These are phyloP conservation scores for Lachancea sp. DNA, from an alignment of 805 yeast genomes.

Conservation along the genomic window DNA sequence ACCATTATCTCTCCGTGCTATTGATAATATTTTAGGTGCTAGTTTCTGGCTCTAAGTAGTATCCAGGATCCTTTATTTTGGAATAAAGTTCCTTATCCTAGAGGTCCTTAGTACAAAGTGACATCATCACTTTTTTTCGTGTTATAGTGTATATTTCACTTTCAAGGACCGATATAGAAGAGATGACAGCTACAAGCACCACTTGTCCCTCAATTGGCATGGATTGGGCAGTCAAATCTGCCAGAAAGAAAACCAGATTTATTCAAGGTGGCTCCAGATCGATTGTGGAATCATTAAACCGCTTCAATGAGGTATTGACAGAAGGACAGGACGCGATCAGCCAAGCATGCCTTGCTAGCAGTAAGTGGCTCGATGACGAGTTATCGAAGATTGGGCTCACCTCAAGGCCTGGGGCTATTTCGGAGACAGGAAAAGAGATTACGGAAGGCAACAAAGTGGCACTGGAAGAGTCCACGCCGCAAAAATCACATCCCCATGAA, in stretches of 20 bases:
- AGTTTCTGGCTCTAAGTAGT: too few species aligned
- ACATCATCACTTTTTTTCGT: constrained; percentile 2
- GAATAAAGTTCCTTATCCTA: neutral
- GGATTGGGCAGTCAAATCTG: constrained; percentile 31
- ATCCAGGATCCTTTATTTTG: too few species aligned
- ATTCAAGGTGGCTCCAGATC: constrained; percentile 29
- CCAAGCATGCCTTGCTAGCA: constrained; percentile 13
- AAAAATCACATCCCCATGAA: neutral
- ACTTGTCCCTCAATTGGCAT: constrained; percentile 9
- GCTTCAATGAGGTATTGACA: constrained; percentile 20
- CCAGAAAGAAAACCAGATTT: constrained; percentile 24
- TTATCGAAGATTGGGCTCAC: constrained; percentile 4
- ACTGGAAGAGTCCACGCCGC: constrained; percentile 7
- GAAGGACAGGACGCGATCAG: constrained; percentile 20
- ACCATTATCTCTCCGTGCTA: too few species aligned
- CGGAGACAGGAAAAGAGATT: neutral
- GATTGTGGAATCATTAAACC: constrained; percentile 27
- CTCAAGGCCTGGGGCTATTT: neutral
- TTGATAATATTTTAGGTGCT: too few species aligned
- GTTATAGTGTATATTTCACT: neutral
- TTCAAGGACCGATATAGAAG: neutral
- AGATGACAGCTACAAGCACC: neutral
- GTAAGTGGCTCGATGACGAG: constrained; percentile 20
- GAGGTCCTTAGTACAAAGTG: constrained; percentile 1
- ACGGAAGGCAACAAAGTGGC: neutral